Conservation (phyloP, 23 red algal genomes). For the Pyropia haitanensis region DNA sequence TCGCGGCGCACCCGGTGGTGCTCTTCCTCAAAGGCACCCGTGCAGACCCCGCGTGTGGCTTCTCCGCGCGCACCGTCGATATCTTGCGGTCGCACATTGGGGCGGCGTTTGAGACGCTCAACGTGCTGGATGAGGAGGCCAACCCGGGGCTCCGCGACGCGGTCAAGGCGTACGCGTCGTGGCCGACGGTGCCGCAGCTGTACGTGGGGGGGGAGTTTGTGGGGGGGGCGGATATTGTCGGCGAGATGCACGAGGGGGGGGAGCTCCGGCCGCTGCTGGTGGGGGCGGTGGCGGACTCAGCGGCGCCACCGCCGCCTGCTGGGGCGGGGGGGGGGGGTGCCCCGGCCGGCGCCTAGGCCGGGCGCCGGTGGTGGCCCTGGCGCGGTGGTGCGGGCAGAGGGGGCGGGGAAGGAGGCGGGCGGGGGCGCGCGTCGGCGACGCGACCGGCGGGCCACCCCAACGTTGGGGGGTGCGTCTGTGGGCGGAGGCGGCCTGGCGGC, state of each 20-base stretch:
- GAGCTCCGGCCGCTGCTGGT: conserved; percentile 44
- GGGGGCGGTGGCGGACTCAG: not conserved
- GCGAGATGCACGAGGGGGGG: conserved; percentile 55
- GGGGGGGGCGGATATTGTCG: conserved; percentile 78
- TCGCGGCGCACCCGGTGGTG: conserved; percentile 45
- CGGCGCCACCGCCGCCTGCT: no score
- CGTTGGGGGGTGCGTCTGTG: no score
- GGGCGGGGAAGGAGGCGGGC: no score
- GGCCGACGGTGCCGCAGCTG: conserved; percentile 98
- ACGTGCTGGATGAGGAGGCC: conserved; percentile 44
- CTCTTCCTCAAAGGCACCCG: conserved; percentile 88
- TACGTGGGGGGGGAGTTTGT: conserved; percentile 86
- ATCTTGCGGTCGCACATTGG: conserved; percentile 42
- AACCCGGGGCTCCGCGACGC: conserved; percentile 58
- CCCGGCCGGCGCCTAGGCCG: no score
- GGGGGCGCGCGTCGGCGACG: no score
- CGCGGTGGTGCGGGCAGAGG: no score
- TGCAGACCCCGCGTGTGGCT: conserved; percentile 60
- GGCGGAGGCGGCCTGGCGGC: no score
- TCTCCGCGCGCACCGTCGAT: conserved; percentile 37
- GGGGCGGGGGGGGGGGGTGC: no score
- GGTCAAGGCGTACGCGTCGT: conserved; percentile 75
- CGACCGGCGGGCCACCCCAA: no score
- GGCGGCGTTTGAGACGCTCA: conserved; percentile 51
- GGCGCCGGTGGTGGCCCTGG: no score